These are phyloP conservation scores for Penstemon eatonii DNA, from an alignment of 257 asterid genomes.

Conservation along the genomic window DNA sequence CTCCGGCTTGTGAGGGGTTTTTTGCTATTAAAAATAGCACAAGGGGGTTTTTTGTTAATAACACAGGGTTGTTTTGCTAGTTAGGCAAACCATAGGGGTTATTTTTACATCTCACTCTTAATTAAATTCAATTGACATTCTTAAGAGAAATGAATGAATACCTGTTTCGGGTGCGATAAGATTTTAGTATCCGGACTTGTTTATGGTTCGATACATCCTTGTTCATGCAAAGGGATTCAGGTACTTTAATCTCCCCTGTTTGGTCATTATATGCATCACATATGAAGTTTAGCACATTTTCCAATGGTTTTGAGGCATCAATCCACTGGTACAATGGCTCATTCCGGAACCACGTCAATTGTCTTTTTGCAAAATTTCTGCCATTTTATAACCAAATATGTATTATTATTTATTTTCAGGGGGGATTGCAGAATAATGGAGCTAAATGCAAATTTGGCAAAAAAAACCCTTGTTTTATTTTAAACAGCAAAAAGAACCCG, in stretches of 20 bases:
- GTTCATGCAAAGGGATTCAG: conserved; percentile 66
- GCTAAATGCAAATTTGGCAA: no score
- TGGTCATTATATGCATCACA: conserved; percentile 57
- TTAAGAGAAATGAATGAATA: conserved; percentile 20
- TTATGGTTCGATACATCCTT: conserved; percentile 56
- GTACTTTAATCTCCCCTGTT: conserved; percentile 54
- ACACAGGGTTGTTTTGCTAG: no score
- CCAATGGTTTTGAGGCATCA: conserved; percentile 89
- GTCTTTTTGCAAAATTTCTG: conserved; percentile 97
- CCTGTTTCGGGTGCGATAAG: conserved; percentile 79
- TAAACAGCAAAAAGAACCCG: no score
- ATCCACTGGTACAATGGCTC: conserved; percentile 94
- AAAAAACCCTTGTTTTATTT: no score
- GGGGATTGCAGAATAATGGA: not conserved
- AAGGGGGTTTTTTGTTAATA: no score
- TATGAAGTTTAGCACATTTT: conserved; percentile 65
- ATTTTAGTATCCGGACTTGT: conserved; percentile 53
- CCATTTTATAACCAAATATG: conserved; percentile 12
- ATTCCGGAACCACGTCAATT: conserved; percentile 95
- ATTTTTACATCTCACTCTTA: no score
- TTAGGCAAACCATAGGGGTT: no score
- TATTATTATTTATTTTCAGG: not conserved
- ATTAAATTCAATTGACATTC: no score
- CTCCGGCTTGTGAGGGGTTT: no score
- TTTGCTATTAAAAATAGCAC: no score